Base-by-base conservation (phyloP, 192 early-diverging fungal species). In the Coemansia sp. region DNA sequence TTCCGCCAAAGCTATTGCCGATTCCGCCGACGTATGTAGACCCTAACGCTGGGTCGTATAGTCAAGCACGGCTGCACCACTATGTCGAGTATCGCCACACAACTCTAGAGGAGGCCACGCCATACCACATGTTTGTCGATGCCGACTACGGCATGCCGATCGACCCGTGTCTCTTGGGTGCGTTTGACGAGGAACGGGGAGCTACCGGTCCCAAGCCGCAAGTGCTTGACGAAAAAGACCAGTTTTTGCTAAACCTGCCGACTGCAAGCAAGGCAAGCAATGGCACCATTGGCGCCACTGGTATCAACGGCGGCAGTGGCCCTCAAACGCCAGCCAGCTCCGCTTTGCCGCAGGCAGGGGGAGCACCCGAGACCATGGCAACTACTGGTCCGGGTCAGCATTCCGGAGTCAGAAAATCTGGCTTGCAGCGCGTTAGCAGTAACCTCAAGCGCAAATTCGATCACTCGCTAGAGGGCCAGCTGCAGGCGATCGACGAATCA, bases 141-240 rank as follows among this genome's bases (percentile, higher is more conserved):
- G 75, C 78, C 1, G 85, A 86, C 76, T 78, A 78, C 42, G 85
- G 85, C 31, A 84, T 86, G 80, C 81, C 85, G 0, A 77, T 86
- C 15, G 85, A 86, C 55, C 78, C 75, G 8, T 79, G 81, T 29
- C 68, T 86, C 10, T 51, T 86, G 18, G 82, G 82, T 29, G 66
- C 71, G 16, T 86, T 86, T 67, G 85, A 86, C 60, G 77, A 83
- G 24, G 72, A 74, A 36, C 57, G 42, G n/a, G 61, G 54, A 7
- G 47, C 36, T 18, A 47, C 43, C 10, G 59, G 44, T 11, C 51
- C 52, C 11, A 46, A 27, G 27, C 65, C 49, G 22, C 67, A 83
- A 36, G 49, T 72, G 73, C 63, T 86, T 55, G 81, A 84, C 65
- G 70, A 76, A 24, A 72, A 70, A 33, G 85, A 86, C 67, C 64